Evolutionary conservation across 139 green algal genomes (phyloP).

Genomic region (Coccomyxa sp.): DNA sequence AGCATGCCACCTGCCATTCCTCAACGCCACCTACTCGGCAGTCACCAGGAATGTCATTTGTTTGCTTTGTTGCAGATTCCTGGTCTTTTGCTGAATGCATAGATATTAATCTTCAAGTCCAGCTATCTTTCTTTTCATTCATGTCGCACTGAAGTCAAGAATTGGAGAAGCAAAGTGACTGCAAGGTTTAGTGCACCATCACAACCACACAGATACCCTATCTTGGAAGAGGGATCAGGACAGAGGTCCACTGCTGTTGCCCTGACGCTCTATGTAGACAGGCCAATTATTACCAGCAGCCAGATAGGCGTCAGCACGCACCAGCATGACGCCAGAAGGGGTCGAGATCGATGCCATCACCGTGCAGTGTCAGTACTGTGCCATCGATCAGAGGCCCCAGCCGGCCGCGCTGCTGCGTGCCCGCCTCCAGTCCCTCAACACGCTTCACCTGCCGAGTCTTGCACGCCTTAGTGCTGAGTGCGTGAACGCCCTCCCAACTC

Average conservation of each 20-base stretch:
- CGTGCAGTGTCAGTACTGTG: constrained; percentile 2
- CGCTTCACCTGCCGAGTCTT: constrained; percentile 4
- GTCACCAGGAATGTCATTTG: neutral
- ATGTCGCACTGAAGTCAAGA: neutral
- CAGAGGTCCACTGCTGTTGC: too few species aligned
- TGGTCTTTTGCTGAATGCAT: neutral
- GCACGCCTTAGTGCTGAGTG: neutral
- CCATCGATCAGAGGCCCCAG: neutral
- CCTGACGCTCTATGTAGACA: too few species aligned
- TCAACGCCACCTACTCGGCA: constrained; percentile 62
- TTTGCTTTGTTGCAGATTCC: neutral
- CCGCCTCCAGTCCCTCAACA: constrained; percentile 1
- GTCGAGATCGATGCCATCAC: constrained; percentile 41
- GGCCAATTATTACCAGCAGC: too few species aligned
- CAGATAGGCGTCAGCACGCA: neutral
- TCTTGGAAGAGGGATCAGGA: too few species aligned
- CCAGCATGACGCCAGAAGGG: constrained; percentile 38
- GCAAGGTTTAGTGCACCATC: too few species aligned
- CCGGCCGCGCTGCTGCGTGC: neutral
- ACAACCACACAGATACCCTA: too few species aligned
- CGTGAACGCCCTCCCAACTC: neutral
- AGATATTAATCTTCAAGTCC: neutral
- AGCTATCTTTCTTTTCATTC: neutral
- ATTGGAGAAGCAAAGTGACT: neutral
- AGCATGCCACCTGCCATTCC: constrained; percentile 83